Conservation (phyloP, 495 filamentous ascomycete species). For the Polyplosphaeria fusca region DNA sequence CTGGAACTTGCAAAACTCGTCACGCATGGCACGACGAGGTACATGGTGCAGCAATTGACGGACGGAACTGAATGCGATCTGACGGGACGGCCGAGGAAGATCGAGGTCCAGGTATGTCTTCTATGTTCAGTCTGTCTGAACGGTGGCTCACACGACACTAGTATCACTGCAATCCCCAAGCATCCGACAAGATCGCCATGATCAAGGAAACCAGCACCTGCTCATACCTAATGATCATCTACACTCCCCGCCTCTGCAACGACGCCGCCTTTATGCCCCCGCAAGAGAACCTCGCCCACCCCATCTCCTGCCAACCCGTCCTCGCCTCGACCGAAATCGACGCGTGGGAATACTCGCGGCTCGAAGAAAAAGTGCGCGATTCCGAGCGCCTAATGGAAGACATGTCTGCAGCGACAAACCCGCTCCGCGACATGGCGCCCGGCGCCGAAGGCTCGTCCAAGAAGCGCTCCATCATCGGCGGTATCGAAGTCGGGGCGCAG, state of each 20-base stretch:
- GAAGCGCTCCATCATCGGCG: conserved; percentile 51
- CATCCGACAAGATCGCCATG: conserved; percentile 79
- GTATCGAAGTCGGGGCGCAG: conserved; percentile 58
- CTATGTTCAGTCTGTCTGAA: not conserved
- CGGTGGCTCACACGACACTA: conserved; percentile 37
- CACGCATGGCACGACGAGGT: conserved; percentile 74
- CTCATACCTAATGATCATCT: conserved; percentile 90
- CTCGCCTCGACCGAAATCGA: conserved; percentile 57
- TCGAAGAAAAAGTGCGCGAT: conserved; percentile 11
- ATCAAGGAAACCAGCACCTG: conserved; percentile 96
- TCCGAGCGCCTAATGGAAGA: conserved; percentile 37
- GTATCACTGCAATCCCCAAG: conserved; percentile 88
- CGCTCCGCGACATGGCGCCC: conserved; percentile 9
- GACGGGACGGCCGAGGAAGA: conserved; percentile 75
- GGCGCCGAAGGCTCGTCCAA: conserved; percentile 22
- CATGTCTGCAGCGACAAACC: conserved; percentile 22
- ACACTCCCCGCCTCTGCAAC: conserved; percentile 88
- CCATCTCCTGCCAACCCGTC: conserved; percentile 74
- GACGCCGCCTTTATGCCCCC: conserved; percentile 90
- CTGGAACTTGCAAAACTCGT: conserved; percentile 38
- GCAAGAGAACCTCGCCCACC: conserved; percentile 71
- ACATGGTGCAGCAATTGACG: conserved; percentile 81
- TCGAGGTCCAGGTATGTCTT: conserved; percentile 68
- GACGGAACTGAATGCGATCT: conserved; percentile 91
- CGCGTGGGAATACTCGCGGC: conserved; percentile 54